Evolutionary conservation across 768 basidiomycete species (phyloP).

Genomic region (Tephrocybe sp.): DNA sequence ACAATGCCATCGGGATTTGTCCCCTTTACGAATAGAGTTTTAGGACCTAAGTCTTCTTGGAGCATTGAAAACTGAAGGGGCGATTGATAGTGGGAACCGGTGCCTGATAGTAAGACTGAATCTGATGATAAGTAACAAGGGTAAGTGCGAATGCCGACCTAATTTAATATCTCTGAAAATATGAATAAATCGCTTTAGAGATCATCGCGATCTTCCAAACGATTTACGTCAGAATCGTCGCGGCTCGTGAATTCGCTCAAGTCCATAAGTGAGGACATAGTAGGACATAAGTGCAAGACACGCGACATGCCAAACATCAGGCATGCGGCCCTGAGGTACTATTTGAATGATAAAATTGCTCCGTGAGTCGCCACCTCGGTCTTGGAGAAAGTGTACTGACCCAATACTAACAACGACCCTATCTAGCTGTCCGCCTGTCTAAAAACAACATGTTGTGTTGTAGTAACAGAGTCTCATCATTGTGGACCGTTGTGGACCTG

Average conservation of each 20-base stretch:
- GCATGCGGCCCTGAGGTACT: too few species aligned
- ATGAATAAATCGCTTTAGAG: neutral
- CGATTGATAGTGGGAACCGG: constrained; percentile 31
- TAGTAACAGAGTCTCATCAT: too few species aligned
- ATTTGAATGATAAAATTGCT: too few species aligned
- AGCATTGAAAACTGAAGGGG: constrained; percentile 30
- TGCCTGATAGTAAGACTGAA: constrained; percentile 27
- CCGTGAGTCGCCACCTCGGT: too few species aligned
- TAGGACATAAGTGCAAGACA: too few species aligned
- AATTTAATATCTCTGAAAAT: neutral
- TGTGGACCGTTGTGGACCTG: too few species aligned
- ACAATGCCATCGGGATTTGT: constrained; percentile 31
- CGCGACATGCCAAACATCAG: too few species aligned
- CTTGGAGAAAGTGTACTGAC: too few species aligned
- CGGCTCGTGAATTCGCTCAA: neutral
- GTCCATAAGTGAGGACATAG: too few species aligned
- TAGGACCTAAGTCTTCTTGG: constrained; percentile 37
- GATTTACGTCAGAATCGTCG: constrained; percentile 2
- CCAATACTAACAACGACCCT: neutral
- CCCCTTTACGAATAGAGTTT: constrained; percentile 47
- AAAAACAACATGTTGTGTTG: neutral
- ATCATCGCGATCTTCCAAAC: constrained; percentile 1
- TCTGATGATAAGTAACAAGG: constrained; percentile 17
- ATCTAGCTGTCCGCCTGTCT: neutral
- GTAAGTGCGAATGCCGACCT: constrained; percentile 9